Evolutionary conservation across 257 asterid genomes (phyloP), one percentile per base, ranked within the genome.

Genomic region (Ophiorrhiza pumila): DNA sequence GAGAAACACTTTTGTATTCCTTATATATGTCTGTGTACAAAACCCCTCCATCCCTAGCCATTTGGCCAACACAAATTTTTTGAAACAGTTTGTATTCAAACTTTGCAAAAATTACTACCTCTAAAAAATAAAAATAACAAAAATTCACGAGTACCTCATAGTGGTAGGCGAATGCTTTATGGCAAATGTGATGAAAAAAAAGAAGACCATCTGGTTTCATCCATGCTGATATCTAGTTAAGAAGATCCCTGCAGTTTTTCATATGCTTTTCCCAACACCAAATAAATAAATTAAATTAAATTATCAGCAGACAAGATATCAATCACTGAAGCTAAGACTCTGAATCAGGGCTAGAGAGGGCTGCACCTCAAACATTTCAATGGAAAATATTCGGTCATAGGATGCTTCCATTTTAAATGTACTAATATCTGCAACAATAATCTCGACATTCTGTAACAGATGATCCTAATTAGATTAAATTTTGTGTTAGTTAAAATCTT

Each of bases 361-460:
- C 66, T 65, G 67, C 78, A 93, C 97, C 97, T 91, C 99, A 74
- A 94, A 91, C 96, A 91, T 91, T 83, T 82, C 96, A 57, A 94
- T 91, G 64, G 99, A 91, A 76, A 90, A 94, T 78, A 94, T 86
- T 72, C 93, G 80, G 84, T 94, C 99, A 77, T 84, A 90, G 29
- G 93, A 83, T 63, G 83, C 97, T 79, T 94, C 96, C 98, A 91
- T 88, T 32, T 86, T 90, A 59, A 87, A 86, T 62, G 88, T 81
- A 77, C 90, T 87, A 75, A 91, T 85, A 80, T 94, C 96, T 63
- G 90, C 97, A 31, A 94, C 95, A 69, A 91, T 81, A 67, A 90
- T 88, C 81, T 91, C 90, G 74, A 94, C 84, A 75, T 91, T 91
- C 65, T 80, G 80, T 82, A 90, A 82, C 76, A 84, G 86, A 78